phyloP scores from a whole-genome alignment of 2,329 filamentous ascomycete genomes.

The Colletotrichum simmondsii region DNA sequence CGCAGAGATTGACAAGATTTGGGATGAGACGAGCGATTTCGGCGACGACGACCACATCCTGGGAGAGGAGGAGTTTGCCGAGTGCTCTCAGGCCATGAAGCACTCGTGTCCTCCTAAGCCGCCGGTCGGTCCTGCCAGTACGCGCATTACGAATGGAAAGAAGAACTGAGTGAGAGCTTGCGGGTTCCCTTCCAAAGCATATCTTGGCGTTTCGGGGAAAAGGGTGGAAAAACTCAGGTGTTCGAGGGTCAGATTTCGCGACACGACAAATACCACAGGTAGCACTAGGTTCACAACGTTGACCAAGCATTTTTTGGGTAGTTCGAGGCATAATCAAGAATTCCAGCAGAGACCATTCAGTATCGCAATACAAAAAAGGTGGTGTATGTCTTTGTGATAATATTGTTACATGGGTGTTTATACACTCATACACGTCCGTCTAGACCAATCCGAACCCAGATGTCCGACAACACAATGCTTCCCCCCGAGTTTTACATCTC shows the following conservation, averaged over 20 bases:
- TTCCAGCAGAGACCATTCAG: neutral
- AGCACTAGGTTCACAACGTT: neutral
- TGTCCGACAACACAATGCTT: conserved; percentile 24
- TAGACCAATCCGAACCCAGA: conserved; percentile 31
- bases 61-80: conserved; percentile 76
- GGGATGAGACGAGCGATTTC: conserved; percentile 88
- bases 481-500: conserved; percentile 13
- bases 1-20: conserved; percentile 81
- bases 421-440: conserved; percentile 40
- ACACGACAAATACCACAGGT: neutral
- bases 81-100: conserved; percentile 49
- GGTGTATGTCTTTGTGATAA: conserved; percentile 37
- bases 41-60: conserved; percentile 87
- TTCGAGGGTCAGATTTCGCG: conserved; percentile 6
- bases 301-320: neutral
- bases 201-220: conserved; percentile 20
- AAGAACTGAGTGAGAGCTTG: conserved; percentile 16
- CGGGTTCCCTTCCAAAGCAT: neutral
- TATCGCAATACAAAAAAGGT: conserved; percentile 11
- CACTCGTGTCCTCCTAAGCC: conserved; percentile 31
- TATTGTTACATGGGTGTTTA: conserved; percentile 47
- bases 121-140: conserved; percentile 30
- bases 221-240: conserved; percentile 4
- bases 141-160: conserved; percentile 25
- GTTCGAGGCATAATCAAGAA: neutral